These are phyloP conservation scores for Rhodotorula sp. DNA, from an alignment of 1,284 basidiomycete genomes.

Conservation along the genomic window DNA sequence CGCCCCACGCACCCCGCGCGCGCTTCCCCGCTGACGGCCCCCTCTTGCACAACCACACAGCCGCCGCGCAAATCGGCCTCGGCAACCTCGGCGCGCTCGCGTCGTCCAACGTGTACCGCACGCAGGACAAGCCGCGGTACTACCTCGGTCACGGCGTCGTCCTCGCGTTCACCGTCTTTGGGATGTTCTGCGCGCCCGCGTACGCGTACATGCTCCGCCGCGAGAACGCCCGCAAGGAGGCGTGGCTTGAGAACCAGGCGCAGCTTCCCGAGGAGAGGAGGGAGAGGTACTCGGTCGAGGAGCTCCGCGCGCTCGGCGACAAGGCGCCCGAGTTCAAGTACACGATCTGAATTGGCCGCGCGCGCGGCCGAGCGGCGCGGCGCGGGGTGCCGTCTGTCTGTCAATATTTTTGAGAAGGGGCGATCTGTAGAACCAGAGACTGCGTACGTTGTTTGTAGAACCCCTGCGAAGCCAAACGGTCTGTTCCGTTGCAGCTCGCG, in stretches of 20 bases:
- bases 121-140: conserved; percentile 63
- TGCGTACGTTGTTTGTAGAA: too few species aligned
- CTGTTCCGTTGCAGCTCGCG: too few species aligned
- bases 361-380: too few species aligned
- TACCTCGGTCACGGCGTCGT: conserved; percentile 65
- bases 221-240: conserved; percentile 58
- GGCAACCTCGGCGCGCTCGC: conserved; percentile 57
- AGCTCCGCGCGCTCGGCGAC: conserved; percentile 44
- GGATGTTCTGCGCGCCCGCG: conserved; percentile 60
- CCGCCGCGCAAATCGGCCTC: conserved; percentile 63
- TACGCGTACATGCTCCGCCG: conserved; percentile 59
- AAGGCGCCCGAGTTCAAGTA: conserved; percentile 38
- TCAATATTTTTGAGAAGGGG: too few species aligned
- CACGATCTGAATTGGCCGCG: conserved; percentile 14
- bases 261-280: conserved; percentile 32
- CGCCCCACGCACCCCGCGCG: too few species aligned
- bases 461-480: too few species aligned
- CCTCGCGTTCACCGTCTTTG: conserved; percentile 67
- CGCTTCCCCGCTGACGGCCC: background rate
- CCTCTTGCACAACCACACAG: background rate
- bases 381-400: background rate
- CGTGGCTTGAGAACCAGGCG: conserved; percentile 24
- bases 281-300: conserved; percentile 38
- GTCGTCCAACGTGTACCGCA: conserved; percentile 51
- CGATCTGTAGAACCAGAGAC: too few species aligned